Base-by-base conservation (phyloP, 2,329 filamentous ascomycete species). In the Epichloe typhina region DNA sequence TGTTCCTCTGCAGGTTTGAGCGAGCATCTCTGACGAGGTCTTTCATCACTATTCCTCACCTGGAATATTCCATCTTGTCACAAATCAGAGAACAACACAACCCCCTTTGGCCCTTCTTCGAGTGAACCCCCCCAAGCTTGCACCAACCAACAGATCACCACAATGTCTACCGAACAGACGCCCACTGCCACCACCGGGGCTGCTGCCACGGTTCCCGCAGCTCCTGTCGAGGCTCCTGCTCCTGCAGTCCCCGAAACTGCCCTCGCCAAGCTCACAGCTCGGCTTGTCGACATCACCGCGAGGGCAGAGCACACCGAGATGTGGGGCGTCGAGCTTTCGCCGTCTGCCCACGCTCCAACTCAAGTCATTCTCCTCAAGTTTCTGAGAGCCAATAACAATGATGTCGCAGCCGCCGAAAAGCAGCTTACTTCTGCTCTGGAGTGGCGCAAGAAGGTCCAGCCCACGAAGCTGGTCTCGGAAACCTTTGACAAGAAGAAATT, bases 321-420 rank as follows among this genome's bases (percentile, higher is more conserved):
- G 76, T 97, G 90, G 81, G 90, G 90, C 46, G 81, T 96, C 50
- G 72, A 77, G 35, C 79, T 96, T 43, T 67, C 67, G 9, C 21
- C 37, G 13, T 67, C 69, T 19, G 66, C 69, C 40, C 75, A 88
- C 59, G 75, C 90, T 49, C 86, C 86, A 50, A 89, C 86, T 46
- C 83, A 86, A 63, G 83, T 95, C 59, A 79, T 96, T 48, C 74
- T 96, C 46, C 88, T 95, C 65, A 97, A 96, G 72, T 96, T 90
- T 70, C 79, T 97, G 51, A 87, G 90, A 58, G 91, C 90, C 64
- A 96, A 96, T 65, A 81, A 83, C 54, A 83, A 84, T 54, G 82
- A 94, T 61, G 65, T 88, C 6, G 72, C 74, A 49, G 83, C 83
- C 63, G 87, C 90, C 15, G 82, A 83, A 63, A 79, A 83, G 50